A percentile compares a stretch with the other conserved stretches of the same genome.
These are phyloP conservation scores for Phytophthora sojae DNA, from an alignment of 352 stramenopile species.

Conservation along the genomic window DNA sequence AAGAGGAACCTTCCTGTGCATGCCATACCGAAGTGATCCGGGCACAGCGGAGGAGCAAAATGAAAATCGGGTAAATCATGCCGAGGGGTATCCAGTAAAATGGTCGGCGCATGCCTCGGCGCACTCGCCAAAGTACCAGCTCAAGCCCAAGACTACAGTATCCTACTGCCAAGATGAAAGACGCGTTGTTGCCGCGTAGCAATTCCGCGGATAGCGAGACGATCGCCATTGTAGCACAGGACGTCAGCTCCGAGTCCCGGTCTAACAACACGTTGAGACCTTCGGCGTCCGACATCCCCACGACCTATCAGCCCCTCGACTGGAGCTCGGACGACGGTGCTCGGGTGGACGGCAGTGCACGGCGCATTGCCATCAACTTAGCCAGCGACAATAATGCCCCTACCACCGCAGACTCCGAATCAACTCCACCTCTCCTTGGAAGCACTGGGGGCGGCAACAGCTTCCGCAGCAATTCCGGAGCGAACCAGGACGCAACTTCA, in stretches of 20 bases:
- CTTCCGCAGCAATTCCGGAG: constrained; percentile 29
- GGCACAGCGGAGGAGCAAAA: constrained; percentile 29
- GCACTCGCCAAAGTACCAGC: constrained; percentile 25
- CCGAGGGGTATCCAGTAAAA: constrained; percentile 21
- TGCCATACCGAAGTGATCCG: neutral
- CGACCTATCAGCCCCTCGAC: constrained; percentile 27
- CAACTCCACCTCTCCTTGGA: constrained; percentile 11
- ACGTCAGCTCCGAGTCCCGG: neutral
- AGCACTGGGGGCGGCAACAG: constrained; percentile 26
- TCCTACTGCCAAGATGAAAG: constrained; percentile 14
- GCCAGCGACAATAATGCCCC: neutral
- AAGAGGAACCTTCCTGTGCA: neutral
- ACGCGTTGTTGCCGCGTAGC: constrained; percentile 3
- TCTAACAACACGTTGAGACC: constrained; percentile 2
- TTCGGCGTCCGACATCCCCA: constrained; percentile 13
- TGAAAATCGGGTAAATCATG: constrained; percentile 16
- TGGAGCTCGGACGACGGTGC: constrained; percentile 33
- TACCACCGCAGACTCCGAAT: neutral
- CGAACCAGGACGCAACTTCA: constrained; percentile 22
- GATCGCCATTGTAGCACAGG: constrained; percentile 29
- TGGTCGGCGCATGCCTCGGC: neutral
- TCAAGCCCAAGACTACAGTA: constrained; percentile 8
- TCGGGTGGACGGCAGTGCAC: constrained; percentile 32
- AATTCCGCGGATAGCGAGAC: constrained; percentile 13
- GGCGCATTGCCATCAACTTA: constrained; percentile 37